Evolutionary conservation across 2,329 filamentous ascomycete species (phyloP).

Genomic region (Botrytis fragariae): DNA sequence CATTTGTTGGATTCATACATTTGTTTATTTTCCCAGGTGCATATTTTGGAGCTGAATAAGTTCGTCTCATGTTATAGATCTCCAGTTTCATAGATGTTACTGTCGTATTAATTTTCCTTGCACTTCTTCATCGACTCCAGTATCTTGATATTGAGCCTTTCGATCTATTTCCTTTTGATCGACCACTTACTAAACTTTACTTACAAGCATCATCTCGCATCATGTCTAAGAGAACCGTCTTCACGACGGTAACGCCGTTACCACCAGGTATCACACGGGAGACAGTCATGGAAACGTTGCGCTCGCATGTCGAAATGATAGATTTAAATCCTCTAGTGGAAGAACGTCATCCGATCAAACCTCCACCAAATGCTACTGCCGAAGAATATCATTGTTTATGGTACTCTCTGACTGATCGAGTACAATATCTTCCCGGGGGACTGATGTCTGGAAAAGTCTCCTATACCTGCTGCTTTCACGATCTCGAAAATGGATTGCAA

Average conservation of each 20-base stretch:
- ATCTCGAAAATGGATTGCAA: slow-evolving; percentile 69
- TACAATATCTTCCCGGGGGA: slow-evolving; percentile 69
- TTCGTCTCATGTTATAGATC: not conserved
- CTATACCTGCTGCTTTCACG: slow-evolving; percentile 79
- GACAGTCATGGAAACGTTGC: slow-evolving; percentile 71
- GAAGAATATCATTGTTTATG: slow-evolving; percentile 73
- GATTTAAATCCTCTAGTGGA: slow-evolving; percentile 62
- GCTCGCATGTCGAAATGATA: slow-evolving; percentile 80
- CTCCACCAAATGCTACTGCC: slow-evolving; percentile 62
- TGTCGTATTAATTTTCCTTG: not conserved
- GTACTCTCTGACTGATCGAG: slow-evolving; percentile 77
- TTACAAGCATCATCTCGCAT: not conserved
- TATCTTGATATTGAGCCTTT: not conserved
- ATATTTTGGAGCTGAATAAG: not conserved
- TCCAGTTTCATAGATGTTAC: not conserved
- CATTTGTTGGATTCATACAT: not conserved
- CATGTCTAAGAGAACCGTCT: slow-evolving; percentile 49
- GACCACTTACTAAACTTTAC: not conserved
- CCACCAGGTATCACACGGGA: slow-evolving; percentile 66
- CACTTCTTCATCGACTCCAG: not conserved
- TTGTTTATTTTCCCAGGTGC: not conserved
- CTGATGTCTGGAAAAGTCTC: slow-evolving; percentile 64
- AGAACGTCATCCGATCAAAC: slow-evolving; percentile 64
- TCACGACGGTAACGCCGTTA: slow-evolving; percentile 77
- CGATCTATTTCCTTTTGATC: not conserved